Base-by-base conservation (phyloP, 2,329 filamentous ascomycete genomes). In the Leptoxyphium fumago region DNA sequence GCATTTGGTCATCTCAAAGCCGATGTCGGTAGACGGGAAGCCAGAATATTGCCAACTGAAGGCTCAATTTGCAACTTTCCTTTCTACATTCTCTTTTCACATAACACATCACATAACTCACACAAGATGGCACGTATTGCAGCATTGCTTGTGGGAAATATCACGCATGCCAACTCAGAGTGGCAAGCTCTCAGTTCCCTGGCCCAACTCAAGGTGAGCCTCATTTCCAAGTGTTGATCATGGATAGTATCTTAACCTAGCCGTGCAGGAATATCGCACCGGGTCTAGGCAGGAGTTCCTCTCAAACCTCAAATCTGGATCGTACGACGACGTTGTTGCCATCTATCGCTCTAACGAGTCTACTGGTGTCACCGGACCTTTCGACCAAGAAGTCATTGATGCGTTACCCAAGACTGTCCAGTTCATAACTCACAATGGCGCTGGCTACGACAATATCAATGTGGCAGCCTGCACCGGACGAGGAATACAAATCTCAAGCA, bases 341-440 rank as follows among this genome's bases (percentile, higher is more conserved):
- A 67, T 78, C 41, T 78, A 76, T 57, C 70, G 75, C 44, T 77
- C 73, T 40, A 78, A 78, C 54, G 62, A 66, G 32, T 77, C 72
- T 7, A 74, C 69, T 26, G 52, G 48, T 13, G 57, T 67, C 29
- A 69, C 67, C 2, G 67, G 68, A 17, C 65, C 66, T 39, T 70
- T 70, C 52, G 58, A 70, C 52, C 55, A 59, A 17, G 67, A 70
- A 47, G 59, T 70, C 10, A 55, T 70, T 2, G 52, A 59, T 9
- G 61, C 53, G 5, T 53, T 70, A 6, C 68, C 68, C 0, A 57
- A 60, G 45, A 62, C 57, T 47, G 36, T 70, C 42, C 67, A 65
- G 42, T 69, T 60, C 47, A 64, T 68, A 18, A 65, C 63, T 43
- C 68, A 70, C 50, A 68, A 69, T 42, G 66, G 61, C 18, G 61